Evolutionary conservation across 176 grass and related monocot species (phyloP), one percentile per base, ranked within the genome.

Genomic region (Themeda triandra): DNA sequence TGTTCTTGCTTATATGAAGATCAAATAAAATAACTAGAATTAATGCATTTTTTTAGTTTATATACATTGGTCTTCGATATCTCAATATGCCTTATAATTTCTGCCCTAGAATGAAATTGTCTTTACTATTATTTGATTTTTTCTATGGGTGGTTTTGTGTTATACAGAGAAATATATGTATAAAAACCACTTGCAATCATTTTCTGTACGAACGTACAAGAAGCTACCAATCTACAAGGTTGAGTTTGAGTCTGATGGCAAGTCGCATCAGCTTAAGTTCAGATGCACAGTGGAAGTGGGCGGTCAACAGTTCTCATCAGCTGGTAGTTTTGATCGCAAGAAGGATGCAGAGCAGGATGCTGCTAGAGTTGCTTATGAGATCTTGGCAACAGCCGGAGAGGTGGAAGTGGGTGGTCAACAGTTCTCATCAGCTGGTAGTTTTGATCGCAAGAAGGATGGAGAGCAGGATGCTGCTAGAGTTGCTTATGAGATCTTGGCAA

Each of bases 291-390:
- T 93, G 48, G 4, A 73, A n/a, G 86, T 93, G 41, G 86, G 30
- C 2, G 86, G 73, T 58, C 14, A 87, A 73, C 10, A 4, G 30
- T 96, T 91, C 71, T 82, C 49, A 65, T 88, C 91, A 60, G 0
- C 44, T 59, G 48, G 17, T 48, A 68, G 41, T 83, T 90, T 89
- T 84, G 54, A 7, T 51, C 88, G 83, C 74, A 54, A 63, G 29
- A 92, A 96, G 80, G 86, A 96, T 49, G 94, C 94, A 2, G 86
- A 96, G 69, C 80, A 89, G 45, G 89, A 89, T 42, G 82, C 87
- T 77, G 90, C 91, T 0, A 87, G 63, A 83, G 21, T 87, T 24
- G 88, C 91, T 13, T 86, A 85, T 85, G 91, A 87, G 30, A 69
- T 6, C 35, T 84, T 92, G 42, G 4, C 80, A 46, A 14, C 23